phyloP scores from a whole-genome alignment of 1,139 yeast species.

The Meyerozyma sp. region DNA sequence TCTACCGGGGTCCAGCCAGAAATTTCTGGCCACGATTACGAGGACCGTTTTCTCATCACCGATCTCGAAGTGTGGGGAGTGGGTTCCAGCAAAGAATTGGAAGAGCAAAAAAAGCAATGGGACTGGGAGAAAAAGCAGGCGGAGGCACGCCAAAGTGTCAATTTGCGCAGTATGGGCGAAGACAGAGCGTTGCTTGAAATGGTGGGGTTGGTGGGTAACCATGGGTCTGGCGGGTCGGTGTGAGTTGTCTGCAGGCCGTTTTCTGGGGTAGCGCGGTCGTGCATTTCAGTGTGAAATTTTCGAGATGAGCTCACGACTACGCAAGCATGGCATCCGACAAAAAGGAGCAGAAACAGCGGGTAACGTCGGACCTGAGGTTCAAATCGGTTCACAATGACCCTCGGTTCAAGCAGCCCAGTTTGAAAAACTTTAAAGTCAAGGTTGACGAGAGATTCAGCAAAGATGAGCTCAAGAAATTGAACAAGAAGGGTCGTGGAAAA shows the following conservation, averaged over 20 bases:
- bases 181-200: slow-evolving; percentile 82
- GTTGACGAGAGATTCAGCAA: slow-evolving; percentile 84
- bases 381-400: slow-evolving; percentile 82
- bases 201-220: slow-evolving; percentile 84
- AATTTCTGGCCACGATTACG: slow-evolving; percentile 40
- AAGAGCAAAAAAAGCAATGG: slow-evolving; percentile 73
- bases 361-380: slow-evolving; percentile 70
- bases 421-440: slow-evolving; percentile 66
- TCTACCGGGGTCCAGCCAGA: slow-evolving; percentile 18
- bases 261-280: slow-evolving; percentile 1
- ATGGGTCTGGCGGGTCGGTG: slow-evolving; percentile 59
- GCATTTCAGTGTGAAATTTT: not conserved
- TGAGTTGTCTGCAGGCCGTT: slow-evolving; percentile 11
- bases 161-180: slow-evolving; percentile 62
- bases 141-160: slow-evolving; percentile 65
- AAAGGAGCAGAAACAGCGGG: slow-evolving; percentile 20
- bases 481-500: slow-evolving; percentile 40
- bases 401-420: slow-evolving; percentile 70
- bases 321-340: slow-evolving; percentile 19
- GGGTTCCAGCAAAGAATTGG: slow-evolving; percentile 71
- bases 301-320: not conserved
- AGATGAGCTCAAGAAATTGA: slow-evolving; percentile 60
- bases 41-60: slow-evolving; percentile 64
- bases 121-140: slow-evolving; percentile 92
- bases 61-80: slow-evolving; percentile 91